A percentile compares a stretch with the other conserved stretches of the same genome.
Evolutionary conservation across 2,329 filamentous ascomycete species (phyloP).

Genomic region (Paecilomyces sp.): DNA sequence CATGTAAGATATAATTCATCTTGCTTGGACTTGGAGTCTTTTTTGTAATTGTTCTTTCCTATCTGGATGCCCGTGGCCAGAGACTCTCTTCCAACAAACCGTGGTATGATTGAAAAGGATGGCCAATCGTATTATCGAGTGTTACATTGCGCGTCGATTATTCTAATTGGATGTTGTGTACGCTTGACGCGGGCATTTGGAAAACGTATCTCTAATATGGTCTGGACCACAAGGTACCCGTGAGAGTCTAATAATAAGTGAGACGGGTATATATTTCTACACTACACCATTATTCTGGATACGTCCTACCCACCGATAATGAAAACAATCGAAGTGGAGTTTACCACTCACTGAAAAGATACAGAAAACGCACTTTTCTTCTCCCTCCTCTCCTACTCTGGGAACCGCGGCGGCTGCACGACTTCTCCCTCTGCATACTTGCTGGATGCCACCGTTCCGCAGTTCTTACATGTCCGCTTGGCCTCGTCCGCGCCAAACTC

Average conservation of each 20-base stretch:
- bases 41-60: too few relatives aligned
- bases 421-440: slow-evolving; percentile 35
- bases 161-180: neutral
- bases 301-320: neutral
- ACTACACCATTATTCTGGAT: neutral
- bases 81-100: neutral
- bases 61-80: neutral
- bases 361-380: neutral
- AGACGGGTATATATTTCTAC: neutral
- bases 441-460: slow-evolving; percentile 64
- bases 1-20: neutral
- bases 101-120: neutral
- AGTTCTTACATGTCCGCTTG: slow-evolving; percentile 67
- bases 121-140: neutral
- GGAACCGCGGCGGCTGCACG: slow-evolving; percentile 33
- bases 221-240: neutral
- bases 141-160: neutral
- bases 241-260: neutral
- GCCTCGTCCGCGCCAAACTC: slow-evolving; percentile 64
- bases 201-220: neutral
- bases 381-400: slow-evolving; percentile 17
- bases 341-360: neutral
- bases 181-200: neutral
- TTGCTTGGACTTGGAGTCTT: too few relatives aligned
- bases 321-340: neutral